Percentiles rank a stretch among this genome's conserved stretches.
Conservation (phyloP, 2,329 filamentous ascomycete genomes). For the Xylaria hypoxylon region DNA sequence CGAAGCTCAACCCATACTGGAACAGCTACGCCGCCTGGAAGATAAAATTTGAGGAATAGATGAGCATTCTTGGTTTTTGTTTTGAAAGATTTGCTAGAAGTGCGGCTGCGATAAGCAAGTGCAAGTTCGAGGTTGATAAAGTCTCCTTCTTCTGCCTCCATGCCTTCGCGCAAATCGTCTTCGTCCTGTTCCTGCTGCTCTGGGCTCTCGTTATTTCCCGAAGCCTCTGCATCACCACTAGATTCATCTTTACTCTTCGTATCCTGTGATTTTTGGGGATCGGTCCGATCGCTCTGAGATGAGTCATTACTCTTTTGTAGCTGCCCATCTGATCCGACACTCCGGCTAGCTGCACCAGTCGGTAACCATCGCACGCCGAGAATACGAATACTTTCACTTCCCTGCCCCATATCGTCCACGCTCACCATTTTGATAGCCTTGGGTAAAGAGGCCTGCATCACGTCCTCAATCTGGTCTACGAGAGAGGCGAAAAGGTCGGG, state of each 20-base stretch:
- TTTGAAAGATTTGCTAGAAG: constrained; percentile 68
- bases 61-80: constrained; percentile 78
- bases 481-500: constrained; percentile 78
- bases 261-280: constrained; percentile 53
- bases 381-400: constrained; percentile 76
- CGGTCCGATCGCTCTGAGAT: constrained; percentile 61
- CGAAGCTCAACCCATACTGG: constrained; percentile 81
- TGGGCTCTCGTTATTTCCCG: constrained; percentile 44
- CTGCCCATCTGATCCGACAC: constrained; percentile 69
- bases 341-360: constrained; percentile 73
- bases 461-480: constrained; percentile 78
- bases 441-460: constrained; percentile 82
- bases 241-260: constrained; percentile 50
- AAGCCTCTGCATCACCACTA: constrained; percentile 48
- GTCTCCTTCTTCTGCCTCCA: constrained; percentile 81
- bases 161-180: constrained; percentile 63
- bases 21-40: constrained; percentile 65
- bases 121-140: constrained; percentile 82
- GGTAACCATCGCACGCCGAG: constrained; percentile 79
- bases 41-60: constrained; percentile 77
- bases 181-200: constrained; percentile 55
- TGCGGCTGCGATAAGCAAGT: constrained; percentile 76
- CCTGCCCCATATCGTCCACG: constrained; percentile 80
- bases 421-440: constrained; percentile 78
- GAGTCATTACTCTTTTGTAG: constrained; percentile 59